phyloP scores from a whole-genome alignment of 495 filamentous ascomycete species.

The Tetracladium marchalianum region DNA sequence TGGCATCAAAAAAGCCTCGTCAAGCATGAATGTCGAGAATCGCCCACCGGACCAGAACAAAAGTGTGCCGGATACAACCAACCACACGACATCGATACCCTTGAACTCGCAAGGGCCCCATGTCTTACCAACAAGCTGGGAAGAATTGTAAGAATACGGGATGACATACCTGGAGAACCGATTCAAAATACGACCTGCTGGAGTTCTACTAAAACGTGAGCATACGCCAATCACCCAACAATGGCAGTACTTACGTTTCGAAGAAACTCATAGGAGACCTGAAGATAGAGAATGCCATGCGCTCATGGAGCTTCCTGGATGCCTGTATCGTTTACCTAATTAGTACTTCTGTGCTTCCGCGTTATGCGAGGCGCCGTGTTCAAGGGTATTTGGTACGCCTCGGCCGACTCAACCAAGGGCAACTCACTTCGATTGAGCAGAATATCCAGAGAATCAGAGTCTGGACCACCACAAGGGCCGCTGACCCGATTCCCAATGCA shows the following conservation, averaged over 20 bases:
- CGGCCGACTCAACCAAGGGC: constrained; percentile 31
- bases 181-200: constrained; percentile 93
- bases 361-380: constrained; percentile 7
- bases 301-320: constrained; percentile 90
- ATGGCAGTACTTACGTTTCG: constrained; percentile 46
- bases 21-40: too few species aligned
- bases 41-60: too few species aligned
- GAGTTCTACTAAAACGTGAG: constrained; percentile 40
- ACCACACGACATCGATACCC: too few species aligned
- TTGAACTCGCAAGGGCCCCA: not conserved
- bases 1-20: too few species aligned
- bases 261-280: constrained; percentile 98
- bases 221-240: not conserved
- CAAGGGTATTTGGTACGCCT: not conserved
- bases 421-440: constrained; percentile 75
- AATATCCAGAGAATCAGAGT: constrained; percentile 98
- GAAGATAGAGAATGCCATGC: constrained; percentile 98
- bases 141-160: constrained; percentile 2
- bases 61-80: too few species aligned
- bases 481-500: constrained; percentile 83
- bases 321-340: constrained; percentile 37
- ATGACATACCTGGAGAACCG: constrained; percentile 74
- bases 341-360: constrained; percentile 7
- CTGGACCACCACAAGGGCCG: constrained; percentile 78
- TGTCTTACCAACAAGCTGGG: not conserved